phyloP scores from a whole-genome alignment of 2,329 filamentous ascomycete genomes.

The Kalmusia sp. region DNA sequence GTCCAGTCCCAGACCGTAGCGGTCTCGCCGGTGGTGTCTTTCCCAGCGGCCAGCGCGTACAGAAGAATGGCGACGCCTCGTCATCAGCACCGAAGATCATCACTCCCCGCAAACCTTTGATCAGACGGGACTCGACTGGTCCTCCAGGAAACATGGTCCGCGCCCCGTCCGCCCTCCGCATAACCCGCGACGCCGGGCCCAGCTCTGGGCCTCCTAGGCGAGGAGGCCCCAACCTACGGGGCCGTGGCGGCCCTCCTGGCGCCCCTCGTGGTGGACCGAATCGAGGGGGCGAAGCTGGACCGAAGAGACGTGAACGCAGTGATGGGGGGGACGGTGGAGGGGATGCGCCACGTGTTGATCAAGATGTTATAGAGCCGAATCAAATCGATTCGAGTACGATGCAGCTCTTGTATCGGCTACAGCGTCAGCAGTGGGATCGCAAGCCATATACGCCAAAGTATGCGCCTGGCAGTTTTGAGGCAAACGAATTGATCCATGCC shows the following conservation, averaged over 20 bases:
- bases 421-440: conserved; percentile 45
- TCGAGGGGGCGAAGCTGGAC: conserved; percentile 16
- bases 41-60: conserved; percentile 25
- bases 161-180: conserved; percentile 35
- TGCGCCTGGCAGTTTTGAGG: conserved; percentile 38
- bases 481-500: conserved; percentile 37
- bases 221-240: conserved; percentile 35
- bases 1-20: conserved; percentile 18
- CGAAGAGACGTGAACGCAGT: conserved; percentile 29
- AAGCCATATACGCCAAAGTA: conserved; percentile 46
- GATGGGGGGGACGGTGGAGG: conserved; percentile 7
- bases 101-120: conserved; percentile 14
- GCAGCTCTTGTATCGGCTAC: conserved; percentile 40
- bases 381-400: conserved; percentile 35
- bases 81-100: conserved; percentile 9
- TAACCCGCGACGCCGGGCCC: conserved; percentile 18
- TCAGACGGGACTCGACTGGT: conserved; percentile 5
- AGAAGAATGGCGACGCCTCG: neutral
- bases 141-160: conserved; percentile 38
- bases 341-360: conserved; percentile 5
- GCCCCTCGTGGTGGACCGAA: conserved; percentile 12
- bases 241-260: conserved; percentile 19
- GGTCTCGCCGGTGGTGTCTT: conserved; percentile 28
- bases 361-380: conserved; percentile 14
- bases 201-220: conserved; percentile 1